Evolutionary conservation across 305 asterid genomes (phyloP).

Genomic region (Fraxinus greggii): DNA sequence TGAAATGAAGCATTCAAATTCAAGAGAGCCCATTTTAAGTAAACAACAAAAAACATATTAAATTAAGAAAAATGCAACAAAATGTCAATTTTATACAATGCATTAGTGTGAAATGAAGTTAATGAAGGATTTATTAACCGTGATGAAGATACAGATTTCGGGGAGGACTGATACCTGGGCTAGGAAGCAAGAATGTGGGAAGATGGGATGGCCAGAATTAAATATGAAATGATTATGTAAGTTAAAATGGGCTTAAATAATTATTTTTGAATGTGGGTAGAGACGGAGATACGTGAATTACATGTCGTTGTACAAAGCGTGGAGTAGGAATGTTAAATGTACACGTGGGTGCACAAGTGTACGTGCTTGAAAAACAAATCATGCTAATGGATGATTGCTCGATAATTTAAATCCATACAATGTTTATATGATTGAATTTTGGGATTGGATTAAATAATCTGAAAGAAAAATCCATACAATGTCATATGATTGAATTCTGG

Average conservation of each 20-base stretch:
- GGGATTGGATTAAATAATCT: not conserved
- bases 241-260: not conserved
- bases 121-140: constrained; percentile 36
- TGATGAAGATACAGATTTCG: constrained; percentile 29
- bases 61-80: constrained; percentile 25
- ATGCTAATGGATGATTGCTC: not conserved
- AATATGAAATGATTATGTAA: constrained; percentile 32
- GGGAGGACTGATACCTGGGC: constrained; percentile 38
- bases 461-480: not conserved
- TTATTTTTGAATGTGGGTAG: constrained; percentile 3
- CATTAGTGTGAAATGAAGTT: constrained; percentile 31
- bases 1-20: constrained; percentile 40
- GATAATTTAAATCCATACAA: not conserved
- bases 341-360: constrained; percentile 2
- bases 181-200: constrained; percentile 44
- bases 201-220: constrained; percentile 41
- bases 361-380: not conserved
- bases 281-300: constrained; percentile 36
- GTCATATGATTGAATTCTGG: not conserved
- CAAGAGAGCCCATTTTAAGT: constrained; percentile 41
- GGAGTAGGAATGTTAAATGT: constrained; percentile 23
- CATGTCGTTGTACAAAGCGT: constrained; percentile 37
- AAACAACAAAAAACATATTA: constrained; percentile 20
- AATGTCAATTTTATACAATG: constrained; percentile 36
- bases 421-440: not conserved